Base-by-base conservation (phyloP, 805 yeast genomes). In the Pichia exigua region DNA sequence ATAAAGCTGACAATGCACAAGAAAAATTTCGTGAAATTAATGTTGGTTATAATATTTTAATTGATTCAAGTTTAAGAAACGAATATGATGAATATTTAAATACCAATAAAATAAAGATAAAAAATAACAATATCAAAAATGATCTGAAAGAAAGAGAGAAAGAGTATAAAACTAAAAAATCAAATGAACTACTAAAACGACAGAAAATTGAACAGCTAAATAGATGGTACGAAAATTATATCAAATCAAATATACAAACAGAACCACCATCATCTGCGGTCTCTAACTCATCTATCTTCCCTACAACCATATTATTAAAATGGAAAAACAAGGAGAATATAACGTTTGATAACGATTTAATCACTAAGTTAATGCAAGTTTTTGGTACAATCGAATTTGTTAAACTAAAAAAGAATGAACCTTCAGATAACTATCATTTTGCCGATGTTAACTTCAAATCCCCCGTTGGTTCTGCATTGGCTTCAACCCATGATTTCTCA, bases 261-360 rank as follows among this genome's bases (percentile, higher is more conserved):
- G 5, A 49, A 42, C 15, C 61, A 65, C 52, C 64, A 63, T 42
- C 46, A 38, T 4, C 54, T 54, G 3, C 17, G 2, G 35, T 7
- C 26, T 24, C 26, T 24, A 4, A 24, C n/a, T 43, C 47, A 13
- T 20, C 42, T 20, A 17, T 21, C 18, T 32, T 48, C n/a, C 57
- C 47, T 12, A 42, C 27, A 40, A 24, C 7, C 2, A 27, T 48
- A 5, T 3, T 35, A 9, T 42, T 78, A 26, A 71, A 66, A 55
- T 78, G 82, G 81, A 77, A 76, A 56, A 65, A 68, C 45, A 69
- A 69, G 51, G 67, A 66, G 7, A 72, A 70, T 44, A 44, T 74
- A 6, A 57, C 60, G 17, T 61, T 76, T 21, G 65, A 64, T 22
- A 57, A 54, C 1, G 73, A 66, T 1, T 61, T 71, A 2, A 60